Conservation (phyloP, 768 basidiomycete species). For the button mushroom (Agaricus bisporus) region DNA sequence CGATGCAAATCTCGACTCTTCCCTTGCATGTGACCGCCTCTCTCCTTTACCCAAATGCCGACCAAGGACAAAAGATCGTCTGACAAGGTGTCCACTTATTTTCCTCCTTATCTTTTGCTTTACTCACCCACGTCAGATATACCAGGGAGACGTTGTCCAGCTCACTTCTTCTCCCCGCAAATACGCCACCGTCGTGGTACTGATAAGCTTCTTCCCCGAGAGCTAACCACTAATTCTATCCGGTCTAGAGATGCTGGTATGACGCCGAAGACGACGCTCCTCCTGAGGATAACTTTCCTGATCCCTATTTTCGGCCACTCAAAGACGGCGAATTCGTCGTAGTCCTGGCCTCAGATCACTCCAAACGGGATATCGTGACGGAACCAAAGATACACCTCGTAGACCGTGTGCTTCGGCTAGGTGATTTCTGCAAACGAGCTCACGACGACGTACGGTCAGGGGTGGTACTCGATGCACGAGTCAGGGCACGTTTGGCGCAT, state of each 20-base stretch:
- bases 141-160: constrained; percentile 63
- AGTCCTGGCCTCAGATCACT: constrained; percentile 47
- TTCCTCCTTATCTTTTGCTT: background rate
- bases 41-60: constrained; percentile 4
- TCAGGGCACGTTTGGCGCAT: constrained; percentile 67
- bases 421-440: constrained; percentile 78
- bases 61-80: background rate
- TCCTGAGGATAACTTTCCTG: constrained; percentile 31
- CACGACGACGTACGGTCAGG: constrained; percentile 72
- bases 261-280: constrained; percentile 69
- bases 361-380: constrained; percentile 61
- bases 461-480: constrained; percentile 58
- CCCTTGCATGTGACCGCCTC: constrained; percentile 7
- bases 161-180: constrained; percentile 32
- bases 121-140: constrained; percentile 37
- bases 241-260: constrained; percentile 76
- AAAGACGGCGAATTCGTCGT: constrained; percentile 79
- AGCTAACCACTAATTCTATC: background rate
- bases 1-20: background rate
- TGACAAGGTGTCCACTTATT: background rate
- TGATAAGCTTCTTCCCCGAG: background rate
- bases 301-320: constrained; percentile 74
- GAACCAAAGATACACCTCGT: constrained; percentile 66
- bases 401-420: constrained; percentile 71
- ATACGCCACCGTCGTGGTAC: constrained; percentile 64